Evolutionary conservation across 805 yeast genomes (phyloP), one percentile per base, ranked within the genome.

Genomic region (Candida yuanshanica): DNA sequence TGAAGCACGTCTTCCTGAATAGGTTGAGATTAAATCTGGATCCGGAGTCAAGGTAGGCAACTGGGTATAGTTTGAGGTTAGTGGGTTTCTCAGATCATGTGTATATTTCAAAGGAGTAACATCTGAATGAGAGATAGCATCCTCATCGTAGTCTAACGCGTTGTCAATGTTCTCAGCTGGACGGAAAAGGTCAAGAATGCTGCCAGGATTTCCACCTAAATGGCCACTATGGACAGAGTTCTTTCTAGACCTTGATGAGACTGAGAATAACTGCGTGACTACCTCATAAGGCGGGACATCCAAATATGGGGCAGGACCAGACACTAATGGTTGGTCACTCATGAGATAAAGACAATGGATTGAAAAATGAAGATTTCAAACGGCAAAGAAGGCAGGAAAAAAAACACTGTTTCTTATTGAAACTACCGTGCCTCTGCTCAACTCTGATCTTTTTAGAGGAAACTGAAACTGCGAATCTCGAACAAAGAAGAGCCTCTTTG

Each of bases 141-240:
- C 45, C 25, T 39, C 44, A 7, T 39, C 43, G 22, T 46, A 44
- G 5, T 37, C 35, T 23, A 23, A 38, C 12, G 25, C 29, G 10
- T 45, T 49, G 13, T 42, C 44, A 7, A 31, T 17, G 22, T n/a
- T 18, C 18, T 46, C 48, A 20, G 43, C 41, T n/a, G 54, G 44
- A 8, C 47, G 42, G 42, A 56, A 53, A 33, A 56, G 42, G 41
- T 56, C 60, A 14, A 56, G 32, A 27, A 56, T 52, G 25, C 52
- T 51, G 20, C 53, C 58, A 7, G 47, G 48, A 14, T 46, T 49
- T 20, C 33, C 36, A 25, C 41, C 41, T 14, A 41, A 23, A 27
- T 43, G 44, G 13, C 41, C 35, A 20, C 50, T 47, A 25, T 42
- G 33, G 7, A 52, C 39, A 1, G 60, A 55, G 26, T 40, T 46